phyloP scores from a whole-genome alignment of 495 filamentous ascomycete species.

The Penicillium alfredii region DNA sequence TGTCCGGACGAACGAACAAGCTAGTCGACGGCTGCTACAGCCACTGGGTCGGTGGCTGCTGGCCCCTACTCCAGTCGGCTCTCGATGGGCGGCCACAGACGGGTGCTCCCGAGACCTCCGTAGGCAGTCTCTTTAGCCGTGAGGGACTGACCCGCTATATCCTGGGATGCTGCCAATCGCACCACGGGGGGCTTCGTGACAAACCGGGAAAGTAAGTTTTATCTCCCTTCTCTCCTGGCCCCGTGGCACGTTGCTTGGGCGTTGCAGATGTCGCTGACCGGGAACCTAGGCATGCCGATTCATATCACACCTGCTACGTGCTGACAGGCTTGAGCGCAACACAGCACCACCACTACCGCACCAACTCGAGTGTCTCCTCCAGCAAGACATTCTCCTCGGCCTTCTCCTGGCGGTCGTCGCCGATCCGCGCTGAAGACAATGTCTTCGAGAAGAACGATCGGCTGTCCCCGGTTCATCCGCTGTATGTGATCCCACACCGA shows the following conservation, averaged over 20 bases:
- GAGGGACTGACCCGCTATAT: conserved; percentile 86
- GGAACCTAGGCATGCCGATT: conserved; percentile 60
- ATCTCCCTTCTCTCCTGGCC: not conserved
- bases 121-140: conserved; percentile 63
- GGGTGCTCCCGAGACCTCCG: conserved; percentile 15
- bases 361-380: conserved; percentile 29
- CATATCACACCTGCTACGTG: conserved; percentile 89
- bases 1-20: conserved; percentile 93
- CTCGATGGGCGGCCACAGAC: conserved; percentile 45
- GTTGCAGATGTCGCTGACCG: conserved; percentile 11
- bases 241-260: too few species aligned
- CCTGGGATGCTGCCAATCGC: conserved; percentile 75
- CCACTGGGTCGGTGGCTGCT: conserved; percentile 94
- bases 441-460: conserved; percentile 46
- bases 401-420: conserved; percentile 60
- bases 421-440: conserved; percentile 39
- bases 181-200: conserved; percentile 79
- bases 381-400: conserved; percentile 42
- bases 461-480: conserved; percentile 61
- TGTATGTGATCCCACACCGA: conserved; percentile 76
- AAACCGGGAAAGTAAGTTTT: conserved; percentile 80
- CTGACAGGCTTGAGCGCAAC: conserved; percentile 77
- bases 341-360: conserved; percentile 69
- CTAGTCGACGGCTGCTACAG: conserved; percentile 96
- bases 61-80: conserved; percentile 81